Evolutionary conservation across 2,329 filamentous ascomycete species (phyloP).

Genomic region (Penicillium sp.): DNA sequence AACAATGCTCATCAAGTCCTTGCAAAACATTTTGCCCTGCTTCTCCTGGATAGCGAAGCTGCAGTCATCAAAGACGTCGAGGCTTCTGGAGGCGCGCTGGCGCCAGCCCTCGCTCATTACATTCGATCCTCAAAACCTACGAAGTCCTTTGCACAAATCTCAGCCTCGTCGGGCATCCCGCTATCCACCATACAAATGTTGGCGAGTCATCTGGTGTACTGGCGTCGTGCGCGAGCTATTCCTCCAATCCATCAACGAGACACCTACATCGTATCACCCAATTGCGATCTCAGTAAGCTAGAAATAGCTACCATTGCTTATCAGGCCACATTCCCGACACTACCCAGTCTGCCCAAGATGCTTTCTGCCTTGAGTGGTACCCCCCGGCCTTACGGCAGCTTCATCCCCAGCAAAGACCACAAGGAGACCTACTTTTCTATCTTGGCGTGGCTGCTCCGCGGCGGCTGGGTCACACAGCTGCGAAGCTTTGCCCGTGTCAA

Average conservation of each 20-base stretch:
- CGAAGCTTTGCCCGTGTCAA: constrained; percentile 87
- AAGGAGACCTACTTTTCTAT: constrained; percentile 84
- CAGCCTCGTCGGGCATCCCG: constrained; percentile 55
- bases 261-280: constrained; percentile 85
- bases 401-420: constrained; percentile 83
- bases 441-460: constrained; percentile 85
- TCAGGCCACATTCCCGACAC: constrained; percentile 71
- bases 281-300: constrained; percentile 70
- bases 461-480: constrained; percentile 89
- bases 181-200: constrained; percentile 78
- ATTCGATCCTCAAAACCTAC: constrained; percentile 55
- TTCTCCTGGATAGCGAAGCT: constrained; percentile 77
- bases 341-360: constrained; percentile 79
- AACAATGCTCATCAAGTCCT: constrained; percentile 50
- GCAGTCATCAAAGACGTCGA: constrained; percentile 66
- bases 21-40: constrained; percentile 78
- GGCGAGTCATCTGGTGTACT: constrained; percentile 90
- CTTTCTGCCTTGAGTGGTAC: constrained; percentile 74
- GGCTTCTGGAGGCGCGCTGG: constrained; percentile 67
- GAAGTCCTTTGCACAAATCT: constrained; percentile 68
- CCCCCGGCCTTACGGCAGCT: constrained; percentile 73
- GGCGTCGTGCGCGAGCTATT: constrained; percentile 86
- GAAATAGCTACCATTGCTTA: constrained; percentile 65
- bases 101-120: constrained; percentile 69
- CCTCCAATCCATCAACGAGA: constrained; percentile 85